These are phyloP conservation scores for Phytopythium delawarense DNA, from an alignment of 352 stramenopile genomes.

Conservation along the genomic window DNA sequence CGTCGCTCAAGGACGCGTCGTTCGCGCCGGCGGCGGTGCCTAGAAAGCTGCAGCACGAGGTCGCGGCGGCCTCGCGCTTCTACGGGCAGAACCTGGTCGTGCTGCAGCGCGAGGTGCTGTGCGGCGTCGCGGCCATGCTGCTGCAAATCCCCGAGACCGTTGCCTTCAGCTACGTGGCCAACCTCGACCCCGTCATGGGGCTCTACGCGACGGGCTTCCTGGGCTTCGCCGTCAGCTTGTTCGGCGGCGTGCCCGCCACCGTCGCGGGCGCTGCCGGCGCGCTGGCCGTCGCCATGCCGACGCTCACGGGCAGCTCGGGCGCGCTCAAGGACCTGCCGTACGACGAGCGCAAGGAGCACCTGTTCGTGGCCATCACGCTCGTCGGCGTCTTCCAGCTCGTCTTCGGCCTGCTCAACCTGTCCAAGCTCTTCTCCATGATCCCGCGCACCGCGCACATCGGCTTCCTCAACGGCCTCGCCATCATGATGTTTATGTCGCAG, in stretches of 20 bases:
- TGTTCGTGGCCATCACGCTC: conserved; percentile 86
- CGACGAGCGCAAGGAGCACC: conserved; percentile 71
- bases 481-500: conserved; percentile 95
- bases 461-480: conserved; percentile 94
- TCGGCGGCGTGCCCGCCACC: conserved; percentile 88
- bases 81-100: conserved; percentile 50
- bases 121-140: conserved; percentile 87
- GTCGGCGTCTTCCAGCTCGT: conserved; percentile 84
- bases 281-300: conserved; percentile 89
- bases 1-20: background rate
- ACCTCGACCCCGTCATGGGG: conserved; percentile 82
- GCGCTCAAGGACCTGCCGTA: conserved; percentile 53
- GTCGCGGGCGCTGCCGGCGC: conserved; percentile 87
- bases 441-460: conserved; percentile 93
- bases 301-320: conserved; percentile 56
- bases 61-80: conserved; percentile 30
- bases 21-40: conserved; percentile 1
- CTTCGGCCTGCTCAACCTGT: conserved; percentile 78
- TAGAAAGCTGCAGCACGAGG: conserved; percentile 19
- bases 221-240: conserved; percentile 80
- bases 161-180: conserved; percentile 91
- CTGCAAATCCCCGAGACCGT: conserved; percentile 93
- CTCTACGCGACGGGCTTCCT: conserved; percentile 92
- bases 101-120: conserved; percentile 76
- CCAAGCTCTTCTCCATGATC: conserved; percentile 91